Conservation (phyloP, 108 stramenopile genomes). For the Skeletonema menzelii region DNA sequence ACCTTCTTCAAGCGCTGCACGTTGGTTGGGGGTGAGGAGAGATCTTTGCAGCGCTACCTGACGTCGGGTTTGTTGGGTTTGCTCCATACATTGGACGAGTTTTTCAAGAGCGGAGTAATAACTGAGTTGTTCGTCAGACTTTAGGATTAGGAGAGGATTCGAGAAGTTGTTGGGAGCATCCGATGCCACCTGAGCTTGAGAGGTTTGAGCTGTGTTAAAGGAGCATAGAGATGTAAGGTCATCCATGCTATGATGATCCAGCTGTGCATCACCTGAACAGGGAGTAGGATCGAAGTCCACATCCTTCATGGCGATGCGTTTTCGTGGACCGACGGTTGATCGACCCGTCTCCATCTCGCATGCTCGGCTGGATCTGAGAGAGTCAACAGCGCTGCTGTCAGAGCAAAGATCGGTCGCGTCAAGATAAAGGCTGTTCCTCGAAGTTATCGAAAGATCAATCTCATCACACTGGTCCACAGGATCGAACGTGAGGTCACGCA, state of each 20-base stretch:
- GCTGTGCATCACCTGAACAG: not conserved
- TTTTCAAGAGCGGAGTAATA: constrained; percentile 31
- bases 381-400: not conserved
- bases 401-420: no score
- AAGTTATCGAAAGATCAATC: not conserved
- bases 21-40: not conserved
- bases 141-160: not conserved
- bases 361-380: no score
- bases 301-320: not conserved
- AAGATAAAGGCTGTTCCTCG: not conserved
- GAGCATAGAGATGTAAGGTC: not conserved
- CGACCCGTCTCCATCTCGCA: no score
- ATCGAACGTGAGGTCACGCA: not conserved
- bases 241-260: not conserved
- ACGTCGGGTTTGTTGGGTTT: constrained; percentile 28
- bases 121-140: not conserved
- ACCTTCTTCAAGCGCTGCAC: not conserved
- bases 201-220: not conserved
- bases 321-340: not conserved
- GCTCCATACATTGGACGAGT: constrained; percentile 39
- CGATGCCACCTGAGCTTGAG: no score
- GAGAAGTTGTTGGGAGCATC: not conserved
- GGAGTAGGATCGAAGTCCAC: not conserved
- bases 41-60: constrained; percentile 29
- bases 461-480: not conserved